A percentile compares a stretch with the other conserved stretches of the same genome.
Evolutionary conservation across 345 rosid species (phyloP).

Genomic region (Carallia brachiata): DNA sequence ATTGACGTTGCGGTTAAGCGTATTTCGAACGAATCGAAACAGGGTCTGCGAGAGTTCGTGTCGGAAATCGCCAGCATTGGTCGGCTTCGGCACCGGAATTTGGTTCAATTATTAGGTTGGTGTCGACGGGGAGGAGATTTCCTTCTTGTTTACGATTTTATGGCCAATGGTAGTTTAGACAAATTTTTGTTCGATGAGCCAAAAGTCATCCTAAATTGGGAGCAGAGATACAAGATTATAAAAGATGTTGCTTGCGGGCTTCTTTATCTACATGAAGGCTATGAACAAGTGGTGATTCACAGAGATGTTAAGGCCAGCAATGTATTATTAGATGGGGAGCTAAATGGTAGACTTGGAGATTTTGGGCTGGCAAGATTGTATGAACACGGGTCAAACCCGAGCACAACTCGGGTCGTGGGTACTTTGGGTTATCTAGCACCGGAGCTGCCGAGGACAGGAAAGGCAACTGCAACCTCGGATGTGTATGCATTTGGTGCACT

Average conservation of each 20-base stretch:
- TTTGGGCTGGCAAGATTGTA: slow-evolving; percentile 26
- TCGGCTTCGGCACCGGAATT: slow-evolving; percentile 25
- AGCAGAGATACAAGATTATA: slow-evolving; percentile 25
- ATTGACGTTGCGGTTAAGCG: slow-evolving; percentile 25
- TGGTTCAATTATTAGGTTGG: slow-evolving; percentile 27
- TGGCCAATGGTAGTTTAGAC: slow-evolving; percentile 28
- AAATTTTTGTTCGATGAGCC: slow-evolving; percentile 21
- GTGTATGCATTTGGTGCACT: slow-evolving; percentile 29
- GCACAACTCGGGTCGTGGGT: slow-evolving; percentile 25
- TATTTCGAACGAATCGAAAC: slow-evolving; percentile 24
- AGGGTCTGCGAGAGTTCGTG: slow-evolving; percentile 24
- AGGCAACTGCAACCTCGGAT: slow-evolving; percentile 23
- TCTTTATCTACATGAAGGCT: slow-evolving; percentile 26
- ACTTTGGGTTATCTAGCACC: slow-evolving; percentile 30
- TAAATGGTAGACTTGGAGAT: slow-evolving; percentile 22
- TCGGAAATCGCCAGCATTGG: slow-evolving; percentile 27
- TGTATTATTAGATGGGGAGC: slow-evolving; percentile 17
- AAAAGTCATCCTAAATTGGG: slow-evolving; percentile 17
- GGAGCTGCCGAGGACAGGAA: slow-evolving; percentile 24
- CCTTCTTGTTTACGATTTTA: slow-evolving; percentile 25
- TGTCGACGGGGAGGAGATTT: slow-evolving; percentile 20
- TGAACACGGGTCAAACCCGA: slow-evolving; percentile 27
- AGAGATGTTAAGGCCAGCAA: slow-evolving; percentile 28
- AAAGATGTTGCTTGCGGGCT: slow-evolving; percentile 27
- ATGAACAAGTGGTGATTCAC: slow-evolving; percentile 26